phyloP scores from a whole-genome alignment of 495 filamentous ascomycete genomes.

The Neurospora intermedia region DNA sequence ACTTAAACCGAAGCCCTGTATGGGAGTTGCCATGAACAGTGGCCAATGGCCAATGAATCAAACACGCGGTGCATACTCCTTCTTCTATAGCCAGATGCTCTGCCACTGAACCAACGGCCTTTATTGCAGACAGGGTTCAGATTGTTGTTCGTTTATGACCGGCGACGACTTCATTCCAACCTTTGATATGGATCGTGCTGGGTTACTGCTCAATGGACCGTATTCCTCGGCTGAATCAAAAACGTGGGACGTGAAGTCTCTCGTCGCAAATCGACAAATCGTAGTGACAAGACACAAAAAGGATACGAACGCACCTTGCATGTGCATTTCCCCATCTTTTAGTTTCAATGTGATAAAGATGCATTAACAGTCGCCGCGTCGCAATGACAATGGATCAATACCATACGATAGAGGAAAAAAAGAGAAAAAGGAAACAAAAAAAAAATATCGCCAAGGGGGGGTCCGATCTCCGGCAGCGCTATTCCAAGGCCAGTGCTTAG shows the following conservation, averaged over 20 bases:
- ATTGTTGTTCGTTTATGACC: not conserved
- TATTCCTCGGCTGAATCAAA: no score
- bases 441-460: not conserved
- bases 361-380: not conserved
- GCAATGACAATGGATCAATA: not conserved
- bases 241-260: no score
- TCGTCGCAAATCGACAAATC: no score
- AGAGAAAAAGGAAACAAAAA: not conserved
- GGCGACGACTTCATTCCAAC: not conserved
- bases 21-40: not conserved
- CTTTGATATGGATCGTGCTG: no score
- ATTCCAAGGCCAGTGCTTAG: no score
- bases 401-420: not conserved
- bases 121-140: no score
- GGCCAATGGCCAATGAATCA: not conserved
- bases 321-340: not conserved
- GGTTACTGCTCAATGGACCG: no score
- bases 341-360: not conserved
- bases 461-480: no score
- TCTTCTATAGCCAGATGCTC: not conserved
- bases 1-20: not conserved
- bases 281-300: no score
- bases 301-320: not conserved
- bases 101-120: no score
- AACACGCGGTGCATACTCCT: not conserved